Evolutionary conservation across 495 filamentous ascomycete genomes (phyloP), one percentile per base, ranked within the genome.

Genomic region (Thozetella sp.): DNA sequence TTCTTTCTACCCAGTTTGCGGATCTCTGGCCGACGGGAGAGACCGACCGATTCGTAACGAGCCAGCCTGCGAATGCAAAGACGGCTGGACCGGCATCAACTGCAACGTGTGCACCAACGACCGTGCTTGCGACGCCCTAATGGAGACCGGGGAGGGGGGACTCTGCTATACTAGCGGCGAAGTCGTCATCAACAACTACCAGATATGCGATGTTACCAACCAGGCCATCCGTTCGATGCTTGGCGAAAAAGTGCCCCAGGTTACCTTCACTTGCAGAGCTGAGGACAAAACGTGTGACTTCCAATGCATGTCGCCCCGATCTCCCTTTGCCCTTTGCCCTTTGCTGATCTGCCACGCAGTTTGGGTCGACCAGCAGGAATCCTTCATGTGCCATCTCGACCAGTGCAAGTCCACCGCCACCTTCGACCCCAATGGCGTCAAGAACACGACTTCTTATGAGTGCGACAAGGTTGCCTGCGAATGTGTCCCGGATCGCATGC

Each of bases 131-230:
- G 81, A 92, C 72, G 84, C 90, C 9, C 75, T 99, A 74, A 95
- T 94, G 85, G 91, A 93, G 2, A 81, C 83, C 2, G 83, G 83
- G 1, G 80, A 89, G 43, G 92, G 86, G 45, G 93, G 92, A 25
- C 91, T 96, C 22, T 99, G 95, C 78, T 97, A 97, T 66, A 90
- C 90, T 63, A 87, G 94, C 63, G 93, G 93, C 40, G 84, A 96
- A 60, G 89, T 95, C 3, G 88, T 97, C 25, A 91, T 96, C 64
- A 86, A 97, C 71, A 99, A 98, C 72, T 93, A 91, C 72, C 96
- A 98, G 78, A 93, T 97, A 85, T 99, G 95, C 72, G 91, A 96
- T 78, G 94, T 99, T 63, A 98, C 93, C 48, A 99, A 98, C 77
- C 72, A 68, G 61, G 95, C 96, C 76, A 99, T 99, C 68, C 73